Percentiles rank a stretch among this genome's conserved stretches.
These are phyloP conservation scores for Colletotrichum kahawae DNA, from an alignment of 2,329 filamentous ascomycete genomes.

Conservation along the genomic window DNA sequence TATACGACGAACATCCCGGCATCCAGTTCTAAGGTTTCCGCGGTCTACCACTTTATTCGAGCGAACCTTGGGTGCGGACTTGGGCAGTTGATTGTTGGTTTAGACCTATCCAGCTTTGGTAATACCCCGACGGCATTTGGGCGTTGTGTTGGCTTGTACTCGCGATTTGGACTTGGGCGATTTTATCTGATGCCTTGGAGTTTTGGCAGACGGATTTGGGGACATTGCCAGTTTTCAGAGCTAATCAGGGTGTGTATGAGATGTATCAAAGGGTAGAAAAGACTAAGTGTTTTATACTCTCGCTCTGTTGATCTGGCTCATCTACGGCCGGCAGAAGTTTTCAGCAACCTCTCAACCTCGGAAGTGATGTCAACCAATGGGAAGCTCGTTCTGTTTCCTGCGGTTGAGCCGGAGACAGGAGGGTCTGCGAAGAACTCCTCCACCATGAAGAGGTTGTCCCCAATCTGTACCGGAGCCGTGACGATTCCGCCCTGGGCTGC, in stretches of 20 bases:
- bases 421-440: constrained; percentile 16
- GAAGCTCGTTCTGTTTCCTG: constrained; percentile 10
- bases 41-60: not conserved
- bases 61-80: not conserved
- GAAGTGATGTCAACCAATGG: constrained; percentile 17
- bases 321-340: not conserved
- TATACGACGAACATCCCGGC: not conserved
- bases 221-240: not conserved
- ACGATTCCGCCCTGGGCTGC: constrained; percentile 6
- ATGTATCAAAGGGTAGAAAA: not conserved
- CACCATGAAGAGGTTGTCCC: constrained; percentile 8
- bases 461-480: constrained; percentile 17
- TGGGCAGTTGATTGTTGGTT: not conserved
- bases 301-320: not conserved
- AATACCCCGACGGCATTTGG: not conserved
- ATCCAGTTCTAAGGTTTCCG: not conserved
- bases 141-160: not conserved
- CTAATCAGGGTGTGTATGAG: not conserved
- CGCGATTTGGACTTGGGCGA: not conserved
- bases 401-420: not conserved
- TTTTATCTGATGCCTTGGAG: not conserved
- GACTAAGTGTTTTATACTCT: not conserved
- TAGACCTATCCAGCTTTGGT: not conserved
- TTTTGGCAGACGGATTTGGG: not conserved
- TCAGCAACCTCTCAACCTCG: not conserved